Conservation (phyloP, 2,329 filamentous ascomycete species). For the Nigrospora osmanthi region DNA sequence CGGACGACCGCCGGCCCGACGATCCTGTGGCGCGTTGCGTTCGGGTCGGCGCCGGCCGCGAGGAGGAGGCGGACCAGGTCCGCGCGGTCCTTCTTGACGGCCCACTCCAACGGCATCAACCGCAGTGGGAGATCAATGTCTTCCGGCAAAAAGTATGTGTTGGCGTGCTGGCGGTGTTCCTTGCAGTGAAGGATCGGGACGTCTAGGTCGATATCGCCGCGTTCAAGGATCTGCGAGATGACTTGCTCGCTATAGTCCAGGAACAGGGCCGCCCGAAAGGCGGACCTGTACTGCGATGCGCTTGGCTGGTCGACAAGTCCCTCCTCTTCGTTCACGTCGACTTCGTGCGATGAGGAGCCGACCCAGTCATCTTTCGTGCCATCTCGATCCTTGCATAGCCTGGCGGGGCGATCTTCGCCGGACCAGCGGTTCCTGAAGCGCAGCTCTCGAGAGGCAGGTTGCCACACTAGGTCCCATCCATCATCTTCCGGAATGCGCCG, state of each 20-base stretch:
- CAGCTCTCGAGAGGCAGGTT: background rate
- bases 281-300: background rate
- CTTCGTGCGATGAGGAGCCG: background rate
- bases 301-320: background rate
- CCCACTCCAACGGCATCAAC: slow-evolving; percentile 1
- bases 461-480: slow-evolving; percentile 1
- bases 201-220: background rate
- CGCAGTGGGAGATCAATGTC: background rate
- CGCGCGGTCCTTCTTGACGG: background rate
- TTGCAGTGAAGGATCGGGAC: background rate
- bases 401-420: background rate
- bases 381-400: background rate
- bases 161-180: background rate
- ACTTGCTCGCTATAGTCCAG: background rate
- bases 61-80: slow-evolving; percentile 2
- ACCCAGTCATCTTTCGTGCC: background rate
- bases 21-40: background rate
- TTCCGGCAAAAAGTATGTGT: background rate
- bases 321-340: background rate
- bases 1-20: too few relatives aligned
- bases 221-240: background rate
- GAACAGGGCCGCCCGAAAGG: background rate
- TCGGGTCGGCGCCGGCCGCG: slow-evolving; percentile 1
- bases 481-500: background rate
- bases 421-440: background rate